phyloP scores from a whole-genome alignment of 257 asterid genomes.

The Striga asiatica region DNA sequence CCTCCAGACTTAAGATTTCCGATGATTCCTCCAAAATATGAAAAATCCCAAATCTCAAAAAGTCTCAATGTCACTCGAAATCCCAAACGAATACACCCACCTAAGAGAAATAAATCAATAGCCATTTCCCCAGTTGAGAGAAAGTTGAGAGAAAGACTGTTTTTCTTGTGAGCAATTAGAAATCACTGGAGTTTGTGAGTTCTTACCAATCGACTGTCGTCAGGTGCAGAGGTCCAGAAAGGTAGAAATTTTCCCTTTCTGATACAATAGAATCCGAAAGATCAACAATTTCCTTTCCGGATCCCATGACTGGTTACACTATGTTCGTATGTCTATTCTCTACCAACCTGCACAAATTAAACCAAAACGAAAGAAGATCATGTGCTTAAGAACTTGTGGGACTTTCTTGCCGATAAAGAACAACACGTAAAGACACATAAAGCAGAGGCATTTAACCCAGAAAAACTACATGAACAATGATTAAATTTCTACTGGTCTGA shows the following conservation, averaged over 20 bases:
- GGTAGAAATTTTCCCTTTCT: constrained; percentile 54
- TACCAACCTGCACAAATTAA: constrained; percentile 19
- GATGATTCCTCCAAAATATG: no score
- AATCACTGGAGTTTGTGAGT: not conserved
- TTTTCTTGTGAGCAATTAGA: not conserved
- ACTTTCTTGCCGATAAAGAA: not conserved
- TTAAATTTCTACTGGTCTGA: no score
- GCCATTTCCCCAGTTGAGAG: no score
- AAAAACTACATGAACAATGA: no score
- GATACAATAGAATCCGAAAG: constrained; percentile 43
- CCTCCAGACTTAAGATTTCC: no score
- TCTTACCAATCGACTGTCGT: constrained; percentile 67
- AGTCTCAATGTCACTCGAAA: no score
- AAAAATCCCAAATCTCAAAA: no score
- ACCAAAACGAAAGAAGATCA: not conserved
- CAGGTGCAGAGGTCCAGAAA: constrained; percentile 69
- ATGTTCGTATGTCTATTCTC: constrained; percentile 6
- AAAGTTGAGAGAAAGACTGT: no score
- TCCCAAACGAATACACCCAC: no score
- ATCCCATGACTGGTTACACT: constrained; percentile 22
- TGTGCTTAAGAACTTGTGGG: not conserved
- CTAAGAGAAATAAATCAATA: no score
- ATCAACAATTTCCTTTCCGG: constrained; percentile 39
- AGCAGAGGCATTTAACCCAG: no score
- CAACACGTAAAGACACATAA: not conserved